Percentiles rank a stretch among this genome's conserved stretches.
Conservation (phyloP, 1,284 basidiomycete species). For the Puccinia hordei region DNA sequence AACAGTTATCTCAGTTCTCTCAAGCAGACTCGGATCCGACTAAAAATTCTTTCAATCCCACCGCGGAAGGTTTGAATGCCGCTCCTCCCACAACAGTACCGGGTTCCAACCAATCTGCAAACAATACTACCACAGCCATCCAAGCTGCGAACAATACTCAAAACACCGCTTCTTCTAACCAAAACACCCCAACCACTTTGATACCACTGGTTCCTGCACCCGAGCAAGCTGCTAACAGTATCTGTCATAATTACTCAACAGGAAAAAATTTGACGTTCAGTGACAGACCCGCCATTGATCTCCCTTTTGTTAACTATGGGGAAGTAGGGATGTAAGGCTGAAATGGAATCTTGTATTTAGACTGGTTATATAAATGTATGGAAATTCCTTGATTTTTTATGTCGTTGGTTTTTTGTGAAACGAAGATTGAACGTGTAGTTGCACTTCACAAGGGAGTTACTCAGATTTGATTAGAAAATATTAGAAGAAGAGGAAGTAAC, state of each 20-base stretch:
- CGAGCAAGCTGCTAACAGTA: neutral
- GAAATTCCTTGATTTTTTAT: too few relatives aligned
- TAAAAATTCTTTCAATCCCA: neutral
- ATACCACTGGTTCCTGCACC: neutral
- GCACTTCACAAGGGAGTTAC: too few relatives aligned
- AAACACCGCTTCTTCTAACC: neutral
- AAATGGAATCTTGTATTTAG: too few relatives aligned
- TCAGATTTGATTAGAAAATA: too few relatives aligned
- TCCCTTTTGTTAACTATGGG: too few relatives aligned
- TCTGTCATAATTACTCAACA: neutral
- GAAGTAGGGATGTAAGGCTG: too few relatives aligned
- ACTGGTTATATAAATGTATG: too few relatives aligned
- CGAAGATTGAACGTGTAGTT: too few relatives aligned
- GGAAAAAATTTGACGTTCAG: neutral
- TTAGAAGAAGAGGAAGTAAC: too few relatives aligned
- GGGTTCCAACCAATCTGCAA: neutral
- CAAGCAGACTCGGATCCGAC: neutral
- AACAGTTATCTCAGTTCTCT: neutral
- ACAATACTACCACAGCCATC: neutral
- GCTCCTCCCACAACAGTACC: too few relatives aligned
- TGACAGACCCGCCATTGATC: too few relatives aligned
- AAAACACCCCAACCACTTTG: neutral
- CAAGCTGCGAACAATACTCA: neutral
- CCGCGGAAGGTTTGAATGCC: neutral
- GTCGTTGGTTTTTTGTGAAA: too few relatives aligned